Evolutionary conservation across 768 basidiomycete genomes (phyloP).

Genomic region (Dioszegia crocea): DNA sequence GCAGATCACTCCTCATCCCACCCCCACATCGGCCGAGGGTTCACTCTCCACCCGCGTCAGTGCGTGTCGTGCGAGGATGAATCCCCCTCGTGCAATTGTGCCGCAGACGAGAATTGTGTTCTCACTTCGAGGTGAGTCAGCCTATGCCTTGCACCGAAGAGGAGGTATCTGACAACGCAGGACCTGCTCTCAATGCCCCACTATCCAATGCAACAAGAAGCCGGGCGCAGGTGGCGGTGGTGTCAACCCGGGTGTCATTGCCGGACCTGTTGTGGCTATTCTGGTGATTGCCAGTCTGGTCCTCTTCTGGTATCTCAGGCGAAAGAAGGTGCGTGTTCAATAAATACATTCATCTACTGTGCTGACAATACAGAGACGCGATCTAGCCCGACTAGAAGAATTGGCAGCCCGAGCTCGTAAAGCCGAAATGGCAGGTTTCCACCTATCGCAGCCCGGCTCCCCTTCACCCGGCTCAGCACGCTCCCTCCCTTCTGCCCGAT

Average conservation of each 20-base stretch:
- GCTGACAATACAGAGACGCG: slow-evolving; percentile 26
- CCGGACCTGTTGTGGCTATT: slow-evolving; percentile 46
- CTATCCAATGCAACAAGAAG: slow-evolving; percentile 39
- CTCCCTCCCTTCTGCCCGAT: slow-evolving; percentile 18
- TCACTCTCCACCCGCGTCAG: background rate
- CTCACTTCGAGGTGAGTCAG: slow-evolving; percentile 37
- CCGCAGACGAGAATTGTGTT: slow-evolving; percentile 35
- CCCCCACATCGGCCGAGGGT: background rate
- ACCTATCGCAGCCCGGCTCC: slow-evolving; percentile 38
- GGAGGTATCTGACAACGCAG: slow-evolving; percentile 16
- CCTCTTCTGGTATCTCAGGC: slow-evolving; percentile 44
- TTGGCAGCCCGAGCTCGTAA: slow-evolving; percentile 37
- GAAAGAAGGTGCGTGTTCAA: slow-evolving; percentile 38
- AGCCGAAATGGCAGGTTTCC: slow-evolving; percentile 45
- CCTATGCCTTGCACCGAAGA: background rate
- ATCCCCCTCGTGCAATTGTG: slow-evolving; percentile 41
- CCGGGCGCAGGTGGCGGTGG: slow-evolving; percentile 16
- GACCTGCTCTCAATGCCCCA: slow-evolving; percentile 45
- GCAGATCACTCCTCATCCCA: too few species aligned
- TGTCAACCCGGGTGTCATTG: slow-evolving; percentile 46
- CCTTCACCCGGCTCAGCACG: slow-evolving; percentile 27
- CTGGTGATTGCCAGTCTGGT: slow-evolving; percentile 45
- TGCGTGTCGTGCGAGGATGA: slow-evolving; percentile 34
- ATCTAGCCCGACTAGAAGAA: slow-evolving; percentile 38
- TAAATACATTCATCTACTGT: background rate